Conservation (phyloP, 306 rosid genomes). For the Lablab purpureus region DNA sequence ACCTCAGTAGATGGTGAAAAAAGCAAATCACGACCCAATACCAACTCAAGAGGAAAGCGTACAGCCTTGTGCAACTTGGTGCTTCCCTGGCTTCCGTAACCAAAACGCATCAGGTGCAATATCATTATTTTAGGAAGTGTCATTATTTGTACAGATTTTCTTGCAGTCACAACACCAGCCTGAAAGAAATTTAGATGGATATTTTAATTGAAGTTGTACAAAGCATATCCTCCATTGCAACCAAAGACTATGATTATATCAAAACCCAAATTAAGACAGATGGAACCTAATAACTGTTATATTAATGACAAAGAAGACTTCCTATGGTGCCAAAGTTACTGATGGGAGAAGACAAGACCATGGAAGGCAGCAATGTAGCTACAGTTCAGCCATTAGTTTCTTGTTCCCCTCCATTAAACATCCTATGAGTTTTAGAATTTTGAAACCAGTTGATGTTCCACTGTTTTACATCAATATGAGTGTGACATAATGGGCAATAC, state of each 20-base stretch:
- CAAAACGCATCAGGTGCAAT: conserved; percentile 91
- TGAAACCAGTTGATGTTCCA: conserved; percentile 8
- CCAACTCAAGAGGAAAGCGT: conserved; percentile 78
- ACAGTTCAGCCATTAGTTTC: neutral
- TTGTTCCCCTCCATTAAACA: neutral
- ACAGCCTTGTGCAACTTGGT: conserved; percentile 92
- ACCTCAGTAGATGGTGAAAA: conserved; percentile 78
- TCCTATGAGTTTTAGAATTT: conserved; percentile 9
- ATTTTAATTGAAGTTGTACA: conserved; percentile 27
- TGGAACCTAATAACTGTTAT: neutral
- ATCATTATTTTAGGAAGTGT: conserved; percentile 88
- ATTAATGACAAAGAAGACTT: conserved; percentile 11
- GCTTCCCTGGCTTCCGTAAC: conserved; percentile 98
- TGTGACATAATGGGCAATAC: neutral
- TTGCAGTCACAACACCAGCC: conserved; percentile 87
- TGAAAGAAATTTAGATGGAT: conserved; percentile 45
- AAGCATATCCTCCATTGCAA: conserved; percentile 16
- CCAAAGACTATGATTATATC: conserved; percentile 2
- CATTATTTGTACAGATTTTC: conserved; percentile 75
- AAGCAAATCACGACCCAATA: conserved; percentile 80
- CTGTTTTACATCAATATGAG: neutral
- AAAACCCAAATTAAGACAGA: neutral
- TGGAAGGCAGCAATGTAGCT: neutral
- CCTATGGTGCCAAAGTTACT: neutral
- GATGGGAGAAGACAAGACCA: neutral